Conservation (phyloP, 129 eudicot genomes). For the Saposhnikovia divaricata region DNA sequence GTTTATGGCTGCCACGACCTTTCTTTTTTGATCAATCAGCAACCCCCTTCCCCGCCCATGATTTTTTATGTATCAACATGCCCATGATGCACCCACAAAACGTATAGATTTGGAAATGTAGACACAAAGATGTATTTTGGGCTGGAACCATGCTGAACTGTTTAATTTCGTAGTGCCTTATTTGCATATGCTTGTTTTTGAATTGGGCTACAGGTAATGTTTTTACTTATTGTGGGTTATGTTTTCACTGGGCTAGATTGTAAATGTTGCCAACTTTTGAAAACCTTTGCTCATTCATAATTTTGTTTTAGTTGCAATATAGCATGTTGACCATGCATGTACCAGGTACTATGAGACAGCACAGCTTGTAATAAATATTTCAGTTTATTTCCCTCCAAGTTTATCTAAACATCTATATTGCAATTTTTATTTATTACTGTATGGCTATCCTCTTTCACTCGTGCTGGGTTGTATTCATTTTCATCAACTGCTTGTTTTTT, state of each 20-base stretch:
- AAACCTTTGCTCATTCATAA: background rate
- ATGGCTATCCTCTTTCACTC: background rate
- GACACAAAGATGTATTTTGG: background rate
- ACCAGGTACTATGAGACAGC: background rate
- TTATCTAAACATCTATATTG: background rate
- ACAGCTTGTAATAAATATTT: background rate
- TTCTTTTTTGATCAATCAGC: background rate
- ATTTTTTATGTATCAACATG: background rate
- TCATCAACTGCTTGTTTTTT: conserved; percentile 8
- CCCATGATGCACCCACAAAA: background rate
- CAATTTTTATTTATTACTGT: background rate
- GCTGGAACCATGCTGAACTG: background rate
- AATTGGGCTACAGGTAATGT: background rate
- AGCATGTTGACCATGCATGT: background rate
- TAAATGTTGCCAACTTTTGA: background rate
- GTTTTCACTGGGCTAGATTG: background rate
- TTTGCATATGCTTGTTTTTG: background rate
- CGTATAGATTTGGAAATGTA: background rate
- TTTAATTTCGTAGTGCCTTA: background rate
- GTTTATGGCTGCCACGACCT: background rate
- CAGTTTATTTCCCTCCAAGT: background rate
- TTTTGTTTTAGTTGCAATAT: background rate
- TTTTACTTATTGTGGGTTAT: background rate
- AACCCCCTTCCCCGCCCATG: background rate
- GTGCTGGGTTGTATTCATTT: background rate